Percentiles rank a stretch among this genome's conserved stretches.
phyloP scores from a whole-genome alignment of 106 monocot genomes.

The Agapanthus africanus region DNA sequence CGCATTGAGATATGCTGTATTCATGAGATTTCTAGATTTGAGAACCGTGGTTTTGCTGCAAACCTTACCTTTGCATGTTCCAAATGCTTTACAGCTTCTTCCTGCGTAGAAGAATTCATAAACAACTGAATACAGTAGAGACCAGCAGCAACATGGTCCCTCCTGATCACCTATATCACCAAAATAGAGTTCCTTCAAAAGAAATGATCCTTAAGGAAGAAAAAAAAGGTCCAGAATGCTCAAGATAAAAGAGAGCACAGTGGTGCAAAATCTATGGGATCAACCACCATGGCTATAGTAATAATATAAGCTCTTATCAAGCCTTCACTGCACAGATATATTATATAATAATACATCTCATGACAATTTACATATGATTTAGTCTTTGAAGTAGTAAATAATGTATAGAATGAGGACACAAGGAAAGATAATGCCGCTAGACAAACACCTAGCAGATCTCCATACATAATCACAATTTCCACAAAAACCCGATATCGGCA shows the following conservation, averaged over 20 bases:
- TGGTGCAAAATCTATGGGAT: background rate
- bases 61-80: constrained; percentile 85
- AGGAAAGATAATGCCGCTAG: background rate
- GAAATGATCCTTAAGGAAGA: no score
- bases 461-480: no score
- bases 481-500: no score
- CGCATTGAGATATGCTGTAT: no score
- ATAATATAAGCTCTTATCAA: no score
- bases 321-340: background rate
- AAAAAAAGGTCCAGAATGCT: background rate
- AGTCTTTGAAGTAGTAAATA: no score
- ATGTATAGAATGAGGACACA: background rate
- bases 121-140: constrained; percentile 90
- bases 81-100: constrained; percentile 87
- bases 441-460: background rate
- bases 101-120: constrained; percentile 84
- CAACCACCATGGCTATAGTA: background rate
- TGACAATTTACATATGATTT: no score
- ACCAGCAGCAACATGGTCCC: constrained; percentile 82
- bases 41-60: no score
- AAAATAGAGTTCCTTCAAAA: no score
- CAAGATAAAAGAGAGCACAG: background rate
- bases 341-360: background rate
- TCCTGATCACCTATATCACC: constrained; percentile 73
- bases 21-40: no score